Conservation (phyloP, 2,329 filamentous ascomycete genomes). For the Penicillium sp. region DNA sequence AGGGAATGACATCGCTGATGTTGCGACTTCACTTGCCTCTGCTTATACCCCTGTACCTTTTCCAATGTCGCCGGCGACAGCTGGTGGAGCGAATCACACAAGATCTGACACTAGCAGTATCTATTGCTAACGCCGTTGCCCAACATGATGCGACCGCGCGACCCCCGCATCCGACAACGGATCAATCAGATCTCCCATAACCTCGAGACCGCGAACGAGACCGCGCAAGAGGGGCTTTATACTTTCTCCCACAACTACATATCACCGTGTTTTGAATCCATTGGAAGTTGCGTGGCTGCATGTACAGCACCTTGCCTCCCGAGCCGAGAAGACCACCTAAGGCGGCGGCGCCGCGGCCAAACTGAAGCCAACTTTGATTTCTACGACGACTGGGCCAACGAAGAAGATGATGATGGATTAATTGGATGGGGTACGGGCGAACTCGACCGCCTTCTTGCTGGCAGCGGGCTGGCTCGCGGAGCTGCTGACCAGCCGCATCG, state of each 20-base stretch:
- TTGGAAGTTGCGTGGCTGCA: constrained; percentile 63
- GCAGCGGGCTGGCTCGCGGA: constrained; percentile 49
- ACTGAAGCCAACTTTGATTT: constrained; percentile 93
- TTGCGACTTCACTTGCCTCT: constrained; percentile 16
- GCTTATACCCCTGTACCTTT: constrained; percentile 7
- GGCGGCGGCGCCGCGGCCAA: constrained; percentile 63
- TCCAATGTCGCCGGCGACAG: constrained; percentile 14
- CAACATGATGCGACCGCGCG: constrained; percentile 60
- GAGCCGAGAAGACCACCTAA: constrained; percentile 68
- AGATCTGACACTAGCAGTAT: not conserved
- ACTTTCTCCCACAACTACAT: constrained; percentile 84
- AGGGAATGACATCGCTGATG: constrained; percentile 23
- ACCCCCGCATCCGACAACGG: constrained; percentile 86
- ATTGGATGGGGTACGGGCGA: constrained; percentile 81
- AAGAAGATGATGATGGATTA: constrained; percentile 57
- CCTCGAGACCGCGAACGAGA: constrained; percentile 84
- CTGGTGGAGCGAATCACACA: constrained; percentile 8
- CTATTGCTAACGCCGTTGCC: constrained; percentile 3
- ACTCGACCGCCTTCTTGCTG: constrained; percentile 76
- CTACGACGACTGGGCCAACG: constrained; percentile 91
- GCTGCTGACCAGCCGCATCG: constrained; percentile 62
- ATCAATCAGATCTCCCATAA: constrained; percentile 92
- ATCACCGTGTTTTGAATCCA: constrained; percentile 69
- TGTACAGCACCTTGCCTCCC: constrained; percentile 69
- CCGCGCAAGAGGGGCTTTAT: constrained; percentile 88